phyloP scores from a whole-genome alignment of 352 stramenopile genomes.

The Phytopythium cucurbitacearum region DNA sequence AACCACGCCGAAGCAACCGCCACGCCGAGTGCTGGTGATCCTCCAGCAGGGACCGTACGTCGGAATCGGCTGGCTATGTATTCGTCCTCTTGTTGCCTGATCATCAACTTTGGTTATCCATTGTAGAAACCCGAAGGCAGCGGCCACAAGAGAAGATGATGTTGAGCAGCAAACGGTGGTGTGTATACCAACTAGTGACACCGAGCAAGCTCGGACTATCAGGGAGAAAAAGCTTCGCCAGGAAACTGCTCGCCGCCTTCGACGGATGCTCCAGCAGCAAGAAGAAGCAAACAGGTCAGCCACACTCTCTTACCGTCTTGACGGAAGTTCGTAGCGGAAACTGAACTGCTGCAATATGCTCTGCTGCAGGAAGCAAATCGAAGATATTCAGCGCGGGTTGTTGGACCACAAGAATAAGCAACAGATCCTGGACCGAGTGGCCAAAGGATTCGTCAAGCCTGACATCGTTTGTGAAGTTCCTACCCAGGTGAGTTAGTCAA shows the following conservation, averaged over 20 bases:
- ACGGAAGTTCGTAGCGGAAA: background rate
- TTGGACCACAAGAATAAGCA: conserved; percentile 52
- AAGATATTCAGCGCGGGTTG: conserved; percentile 47
- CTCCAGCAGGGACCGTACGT: background rate
- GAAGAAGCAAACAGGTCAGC: conserved; percentile 44
- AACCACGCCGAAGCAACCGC: background rate
- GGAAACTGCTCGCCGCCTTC: conserved; percentile 46
- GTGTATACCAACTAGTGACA: background rate
- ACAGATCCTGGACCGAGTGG: conserved; percentile 52
- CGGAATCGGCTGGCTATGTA: conserved; percentile 10
- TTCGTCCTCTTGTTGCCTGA: background rate
- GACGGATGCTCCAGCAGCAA: conserved; percentile 28
- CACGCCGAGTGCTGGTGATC: too few relatives aligned
- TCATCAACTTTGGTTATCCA: background rate
- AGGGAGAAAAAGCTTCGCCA: conserved; percentile 39
- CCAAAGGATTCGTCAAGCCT: conserved; percentile 33
- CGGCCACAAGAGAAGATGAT: conserved; percentile 16
- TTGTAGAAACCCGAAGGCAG: background rate
- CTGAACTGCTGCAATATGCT: background rate
- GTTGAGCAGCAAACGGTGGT: background rate
- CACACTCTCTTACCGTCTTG: too few relatives aligned
- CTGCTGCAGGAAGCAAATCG: conserved; percentile 33
- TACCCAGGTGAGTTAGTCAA: background rate
- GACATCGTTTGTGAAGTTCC: conserved; percentile 1
- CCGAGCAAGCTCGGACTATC: conserved; percentile 17